phyloP scores from a whole-genome alignment of 345 rosid genomes.

The Xanthoceras sorbifolium region DNA sequence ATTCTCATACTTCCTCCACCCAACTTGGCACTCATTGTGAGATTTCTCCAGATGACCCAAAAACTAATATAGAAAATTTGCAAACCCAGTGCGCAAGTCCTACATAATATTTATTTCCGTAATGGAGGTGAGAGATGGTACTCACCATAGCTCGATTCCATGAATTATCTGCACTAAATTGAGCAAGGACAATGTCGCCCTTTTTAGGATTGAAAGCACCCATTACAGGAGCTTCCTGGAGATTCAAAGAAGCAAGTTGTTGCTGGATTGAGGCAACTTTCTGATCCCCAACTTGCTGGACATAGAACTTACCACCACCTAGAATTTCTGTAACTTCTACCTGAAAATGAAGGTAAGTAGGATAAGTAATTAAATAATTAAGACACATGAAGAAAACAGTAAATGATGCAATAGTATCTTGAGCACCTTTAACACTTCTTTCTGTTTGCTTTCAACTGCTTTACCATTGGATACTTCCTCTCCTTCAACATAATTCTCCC shows the following conservation, averaged over 20 bases:
- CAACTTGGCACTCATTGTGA: background rate
- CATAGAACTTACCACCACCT: conserved; percentile 88
- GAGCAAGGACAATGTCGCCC: conserved; percentile 93
- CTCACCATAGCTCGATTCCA: conserved; percentile 99
- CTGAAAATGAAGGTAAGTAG: conserved; percentile 40
- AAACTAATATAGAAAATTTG: background rate
- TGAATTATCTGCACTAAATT: conserved; percentile 90
- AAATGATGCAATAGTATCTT: conserved; percentile 1
- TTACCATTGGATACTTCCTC: conserved; percentile 77
- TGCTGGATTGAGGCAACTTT: conserved; percentile 76
- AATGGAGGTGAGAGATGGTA: background rate
- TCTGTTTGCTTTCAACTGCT: conserved; percentile 71
- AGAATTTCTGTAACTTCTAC: conserved; percentile 90
- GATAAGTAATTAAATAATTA: conserved; percentile 13
- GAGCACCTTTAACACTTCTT: conserved; percentile 82
- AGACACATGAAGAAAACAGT: background rate
- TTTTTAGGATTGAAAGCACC: conserved; percentile 90
- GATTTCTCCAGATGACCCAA: background rate
- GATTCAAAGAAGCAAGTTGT: conserved; percentile 72
- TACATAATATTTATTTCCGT: background rate
- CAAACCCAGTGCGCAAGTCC: background rate
- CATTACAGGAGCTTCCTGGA: conserved; percentile 75
- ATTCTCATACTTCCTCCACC: background rate
- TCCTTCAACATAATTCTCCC: conserved; percentile 99
- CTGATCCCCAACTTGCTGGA: conserved; percentile 81